phyloP scores from a whole-genome alignment of 371 early-diverging fungal genomes.

The Apophysomyces elegans region DNA sequence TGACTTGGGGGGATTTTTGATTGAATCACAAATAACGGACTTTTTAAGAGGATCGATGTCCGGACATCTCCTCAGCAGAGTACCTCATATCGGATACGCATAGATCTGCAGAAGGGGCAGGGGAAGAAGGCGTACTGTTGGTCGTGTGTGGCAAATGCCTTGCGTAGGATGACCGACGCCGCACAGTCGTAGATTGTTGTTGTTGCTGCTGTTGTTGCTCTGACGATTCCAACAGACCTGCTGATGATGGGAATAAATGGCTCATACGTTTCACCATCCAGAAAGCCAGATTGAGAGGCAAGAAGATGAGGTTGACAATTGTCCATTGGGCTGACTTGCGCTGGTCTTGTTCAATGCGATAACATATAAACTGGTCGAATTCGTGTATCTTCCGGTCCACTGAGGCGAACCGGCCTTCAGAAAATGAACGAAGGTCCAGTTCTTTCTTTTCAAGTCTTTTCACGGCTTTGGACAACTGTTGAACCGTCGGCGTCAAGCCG shows the following conservation, averaged over 20 bases:
- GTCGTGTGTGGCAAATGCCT: neutral
- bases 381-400: slow-evolving; percentile 58
- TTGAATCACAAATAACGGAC: neutral
- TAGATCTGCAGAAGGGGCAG: neutral
- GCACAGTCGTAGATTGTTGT: neutral
- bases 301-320: slow-evolving; percentile 26
- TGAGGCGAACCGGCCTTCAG: slow-evolving; percentile 57
- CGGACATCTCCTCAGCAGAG: neutral
- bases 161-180: neutral
- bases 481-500: slow-evolving; percentile 31
- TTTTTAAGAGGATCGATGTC: neutral
- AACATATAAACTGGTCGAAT: slow-evolving; percentile 52
- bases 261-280: slow-evolving; percentile 13
- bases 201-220: neutral
- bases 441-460: slow-evolving; percentile 60
- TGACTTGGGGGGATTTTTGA: neutral
- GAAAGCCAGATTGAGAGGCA: slow-evolving; percentile 30
- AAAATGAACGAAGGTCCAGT: slow-evolving; percentile 42
- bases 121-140: neutral
- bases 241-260: neutral
- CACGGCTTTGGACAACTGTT: slow-evolving; percentile 51
- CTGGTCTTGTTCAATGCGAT: slow-evolving; percentile 57
- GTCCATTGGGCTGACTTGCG: slow-evolving; percentile 26
- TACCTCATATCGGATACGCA: neutral
- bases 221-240: neutral